A percentile compares a stretch with the other conserved stretches of the same genome.
Evolutionary conservation across 805 yeast genomes (phyloP).

Genomic region (Saccharomyces paradoxus): DNA sequence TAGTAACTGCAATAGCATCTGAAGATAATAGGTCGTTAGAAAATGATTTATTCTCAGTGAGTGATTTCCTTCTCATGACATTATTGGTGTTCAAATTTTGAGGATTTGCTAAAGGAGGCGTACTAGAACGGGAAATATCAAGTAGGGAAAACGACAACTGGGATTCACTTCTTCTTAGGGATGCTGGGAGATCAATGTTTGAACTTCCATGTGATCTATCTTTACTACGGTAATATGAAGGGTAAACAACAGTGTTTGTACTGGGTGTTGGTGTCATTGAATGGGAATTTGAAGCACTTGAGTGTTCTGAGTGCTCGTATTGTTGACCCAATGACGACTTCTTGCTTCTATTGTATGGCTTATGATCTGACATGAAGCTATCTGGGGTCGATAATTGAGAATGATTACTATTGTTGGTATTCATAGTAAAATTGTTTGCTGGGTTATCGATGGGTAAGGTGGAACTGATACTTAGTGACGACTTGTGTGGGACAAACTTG

Average conservation of each 20-base stretch:
- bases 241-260: neutral
- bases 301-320: neutral
- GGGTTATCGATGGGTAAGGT: slow-evolving; percentile 2
- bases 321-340: neutral
- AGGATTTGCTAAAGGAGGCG: slow-evolving; percentile 15
- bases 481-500: slow-evolving; percentile 21
- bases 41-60: neutral
- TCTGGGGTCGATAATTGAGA: neutral
- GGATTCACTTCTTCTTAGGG: slow-evolving; percentile 25
- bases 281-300: neutral
- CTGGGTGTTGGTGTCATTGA: neutral
- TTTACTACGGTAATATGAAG: neutral
- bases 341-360: neutral
- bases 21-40: neutral
- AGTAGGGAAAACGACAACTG: slow-evolving; percentile 23
- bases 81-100: neutral
- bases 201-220: slow-evolving; percentile 3
- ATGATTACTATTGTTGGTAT: neutral
- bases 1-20: slow-evolving; percentile 4
- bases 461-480: slow-evolving; percentile 1
- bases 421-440: neutral
- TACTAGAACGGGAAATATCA: slow-evolving; percentile 23
- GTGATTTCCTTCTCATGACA: neutral
- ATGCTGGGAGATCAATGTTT: slow-evolving; percentile 13
- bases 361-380: neutral